These are phyloP conservation scores for Yarrowia keelungensis DNA, from an alignment of 805 yeast species.

Conservation along the genomic window DNA sequence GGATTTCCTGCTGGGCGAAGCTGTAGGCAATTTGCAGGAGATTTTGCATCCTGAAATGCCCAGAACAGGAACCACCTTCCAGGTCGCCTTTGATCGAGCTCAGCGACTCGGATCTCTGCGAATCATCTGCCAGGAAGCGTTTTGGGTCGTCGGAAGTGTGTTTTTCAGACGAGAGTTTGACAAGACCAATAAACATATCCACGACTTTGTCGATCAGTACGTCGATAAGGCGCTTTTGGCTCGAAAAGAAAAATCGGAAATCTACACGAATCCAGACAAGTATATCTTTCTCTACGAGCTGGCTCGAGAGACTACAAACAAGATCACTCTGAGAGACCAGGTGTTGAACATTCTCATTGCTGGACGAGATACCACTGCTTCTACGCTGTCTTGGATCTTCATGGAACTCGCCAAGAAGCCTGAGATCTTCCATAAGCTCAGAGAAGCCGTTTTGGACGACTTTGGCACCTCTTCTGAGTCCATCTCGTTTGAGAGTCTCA, in stretches of 20 bases:
- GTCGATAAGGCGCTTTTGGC: constrained; percentile 53
- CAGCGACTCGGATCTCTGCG: constrained; percentile 42
- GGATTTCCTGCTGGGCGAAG: constrained; percentile 49
- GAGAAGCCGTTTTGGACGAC: constrained; percentile 52
- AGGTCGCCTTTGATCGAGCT: constrained; percentile 38
- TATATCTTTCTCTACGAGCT: constrained; percentile 60
- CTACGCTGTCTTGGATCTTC: constrained; percentile 55
- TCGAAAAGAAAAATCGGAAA: constrained; percentile 47
- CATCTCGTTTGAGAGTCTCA: constrained; percentile 56
- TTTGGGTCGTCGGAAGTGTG: constrained; percentile 41
- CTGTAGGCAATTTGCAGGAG: constrained; percentile 44
- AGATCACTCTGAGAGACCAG: constrained; percentile 57
- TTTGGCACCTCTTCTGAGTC: constrained; percentile 47
- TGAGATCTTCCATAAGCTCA: constrained; percentile 48
- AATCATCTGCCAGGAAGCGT: constrained; percentile 42
- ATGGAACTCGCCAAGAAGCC: constrained; percentile 55
- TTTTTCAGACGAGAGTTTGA: constrained; percentile 49
- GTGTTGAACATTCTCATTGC: constrained; percentile 60
- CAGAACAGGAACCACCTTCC: constrained; percentile 40
- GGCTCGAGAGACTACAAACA: constrained; percentile 58
- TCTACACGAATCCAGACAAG: constrained; percentile 49
- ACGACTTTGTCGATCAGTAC: constrained; percentile 44
- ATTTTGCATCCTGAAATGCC: constrained; percentile 41
- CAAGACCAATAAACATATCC: constrained; percentile 41
- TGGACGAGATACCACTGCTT: constrained; percentile 64